These are phyloP conservation scores for barrel medic (Medicago truncatula) DNA, from an alignment of 306 rosid species.

Conservation along the genomic window MtrunA17r5.0-ANR NC_053042.1:7808501-7809000, in stretches of 20 bases:
- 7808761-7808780: conserved; percentile 8
- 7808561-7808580: not conserved
- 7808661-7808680: conserved; percentile 16
- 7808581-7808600: not conserved
- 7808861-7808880: conserved; percentile 14
- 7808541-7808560: conserved; percentile 12
- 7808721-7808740: not conserved
- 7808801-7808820: not conserved
- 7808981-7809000: conserved; percentile 67
- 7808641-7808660: conserved; percentile 8
- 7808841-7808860: conserved; percentile 25
- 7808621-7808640: conserved; percentile 9
- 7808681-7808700: conserved; percentile 5
- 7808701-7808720: conserved; percentile 10
- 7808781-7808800: conserved; percentile 16
- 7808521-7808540: conserved; percentile 12
- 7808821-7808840: conserved; percentile 14
- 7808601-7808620: not conserved
- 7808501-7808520: not conserved
- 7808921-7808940: conserved; percentile 56
- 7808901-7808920: conserved; percentile 44
- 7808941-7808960: conserved; percentile 77
- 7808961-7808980: conserved; percentile 75
- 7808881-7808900: conserved; percentile 26
- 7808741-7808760: conserved; percentile 6